These are phyloP conservation scores for Arachnomyces sp. DNA, from an alignment of 2,329 filamentous ascomycete species.

Conservation along the genomic window DNA sequence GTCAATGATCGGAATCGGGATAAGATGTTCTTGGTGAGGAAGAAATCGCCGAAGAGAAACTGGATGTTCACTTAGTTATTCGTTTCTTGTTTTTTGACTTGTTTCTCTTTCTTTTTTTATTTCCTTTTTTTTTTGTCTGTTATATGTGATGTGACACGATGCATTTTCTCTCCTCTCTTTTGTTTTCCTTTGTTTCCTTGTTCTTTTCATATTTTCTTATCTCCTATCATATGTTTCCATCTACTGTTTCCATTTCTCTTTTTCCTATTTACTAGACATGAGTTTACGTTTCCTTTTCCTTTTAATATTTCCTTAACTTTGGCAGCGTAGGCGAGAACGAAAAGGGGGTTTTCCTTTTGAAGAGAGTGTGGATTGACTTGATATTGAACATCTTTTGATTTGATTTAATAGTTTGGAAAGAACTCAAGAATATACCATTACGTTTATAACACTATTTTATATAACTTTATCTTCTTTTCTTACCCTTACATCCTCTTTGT, in stretches of 20 bases:
- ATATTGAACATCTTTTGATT: no score
- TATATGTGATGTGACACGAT: conserved; percentile 5
- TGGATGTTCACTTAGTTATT: conserved; percentile 28
- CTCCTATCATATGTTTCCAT: no score
- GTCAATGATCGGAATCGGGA: conserved; percentile 37
- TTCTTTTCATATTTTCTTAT: conserved; percentile 6
- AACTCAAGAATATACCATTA: no score
- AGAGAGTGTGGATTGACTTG: no score
- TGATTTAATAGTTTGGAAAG: no score
- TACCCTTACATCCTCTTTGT: no score
- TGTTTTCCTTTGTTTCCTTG: conserved; percentile 6
- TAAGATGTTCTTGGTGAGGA: conserved; percentile 41
- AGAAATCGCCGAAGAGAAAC: conserved; percentile 28
- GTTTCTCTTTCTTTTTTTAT: background rate
- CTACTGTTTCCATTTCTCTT: background rate
- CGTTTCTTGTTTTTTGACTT: conserved; percentile 4
- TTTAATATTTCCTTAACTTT: no score
- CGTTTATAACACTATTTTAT: no score
- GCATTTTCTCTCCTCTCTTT: background rate
- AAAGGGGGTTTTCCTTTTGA: no score
- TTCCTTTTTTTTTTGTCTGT: conserved; percentile 6
- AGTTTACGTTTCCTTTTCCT: no score
- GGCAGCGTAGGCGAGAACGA: no score
- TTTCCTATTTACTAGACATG: background rate
- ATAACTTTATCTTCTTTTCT: no score